A percentile compares a stretch with the other conserved stretches of the same genome.
Evolutionary conservation across 169 alveolate species (phyloP).

Genomic region (Plasmodium relictum): DNA sequence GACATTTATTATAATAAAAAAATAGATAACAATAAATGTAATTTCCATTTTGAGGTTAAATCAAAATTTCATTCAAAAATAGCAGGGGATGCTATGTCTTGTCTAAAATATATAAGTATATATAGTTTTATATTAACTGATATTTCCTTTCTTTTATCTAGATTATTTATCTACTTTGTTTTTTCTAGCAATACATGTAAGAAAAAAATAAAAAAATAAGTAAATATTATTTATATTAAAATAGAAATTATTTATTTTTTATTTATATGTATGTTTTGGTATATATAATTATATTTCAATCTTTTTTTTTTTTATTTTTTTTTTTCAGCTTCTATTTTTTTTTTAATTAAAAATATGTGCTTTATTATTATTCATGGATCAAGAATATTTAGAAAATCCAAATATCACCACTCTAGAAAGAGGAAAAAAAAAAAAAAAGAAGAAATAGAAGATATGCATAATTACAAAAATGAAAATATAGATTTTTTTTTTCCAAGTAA

Average conservation of each 20-base stretch:
- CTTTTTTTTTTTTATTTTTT: neutral
- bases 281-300: neutral
- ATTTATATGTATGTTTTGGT: neutral
- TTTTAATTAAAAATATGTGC: constrained; percentile 46
- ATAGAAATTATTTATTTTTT: no score
- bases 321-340: constrained; percentile 8
- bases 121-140: constrained; percentile 58
- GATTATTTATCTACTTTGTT: constrained; percentile 12
- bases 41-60: neutral
- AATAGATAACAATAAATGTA: no score
- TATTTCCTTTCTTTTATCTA: constrained; percentile 25
- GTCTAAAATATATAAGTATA: constrained; percentile 56
- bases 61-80: constrained; percentile 4
- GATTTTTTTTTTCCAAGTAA: neutral
- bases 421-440: neutral
- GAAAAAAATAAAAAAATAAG: neutral
- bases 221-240: neutral
- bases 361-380: constrained; percentile 51
- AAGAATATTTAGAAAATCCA: constrained; percentile 40
- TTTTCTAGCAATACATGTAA: constrained; percentile 25
- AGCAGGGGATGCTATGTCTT: constrained; percentile 73
- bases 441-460: neutral
- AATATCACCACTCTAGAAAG: constrained; percentile 5
- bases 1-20: no score
- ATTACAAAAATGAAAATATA: neutral